Evolutionary conservation across 2,329 filamentous ascomycete genomes (phyloP).

Genomic region (Calonectria pauciramosa): DNA sequence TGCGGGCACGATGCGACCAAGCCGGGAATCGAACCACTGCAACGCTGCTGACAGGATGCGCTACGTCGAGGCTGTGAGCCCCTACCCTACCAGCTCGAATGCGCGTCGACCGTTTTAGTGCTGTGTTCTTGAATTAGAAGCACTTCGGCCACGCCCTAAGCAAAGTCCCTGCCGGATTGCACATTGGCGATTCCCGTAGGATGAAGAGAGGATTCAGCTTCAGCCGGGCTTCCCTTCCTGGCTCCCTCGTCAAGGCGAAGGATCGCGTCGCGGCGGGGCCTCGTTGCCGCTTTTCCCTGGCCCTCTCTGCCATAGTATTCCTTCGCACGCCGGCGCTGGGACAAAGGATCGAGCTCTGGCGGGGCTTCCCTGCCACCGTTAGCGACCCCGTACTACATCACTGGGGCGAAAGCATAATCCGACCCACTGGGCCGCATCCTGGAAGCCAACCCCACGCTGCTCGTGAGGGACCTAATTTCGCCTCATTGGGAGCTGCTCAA

Average conservation of each 20-base stretch:
- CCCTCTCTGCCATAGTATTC: not conserved
- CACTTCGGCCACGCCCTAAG: not conserved
- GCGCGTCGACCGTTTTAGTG: not conserved
- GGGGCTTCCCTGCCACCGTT: not conserved
- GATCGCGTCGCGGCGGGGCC: not conserved
- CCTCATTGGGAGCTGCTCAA: slow-evolving; percentile 4
- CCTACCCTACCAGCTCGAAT: not conserved
- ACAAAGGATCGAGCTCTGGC: not conserved
- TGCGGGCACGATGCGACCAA: not conserved
- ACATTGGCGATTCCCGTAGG: not conserved
- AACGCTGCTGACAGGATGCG: not conserved
- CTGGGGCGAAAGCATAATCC: slow-evolving; percentile 13
- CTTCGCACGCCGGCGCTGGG: not conserved
- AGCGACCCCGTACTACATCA: slow-evolving; percentile 2
- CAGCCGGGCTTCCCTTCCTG: slow-evolving; percentile 2
- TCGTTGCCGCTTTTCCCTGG: slow-evolving; percentile 5
- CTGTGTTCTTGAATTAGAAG: not conserved
- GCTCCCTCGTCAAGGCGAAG: not conserved
- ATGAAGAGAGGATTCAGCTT: not conserved
- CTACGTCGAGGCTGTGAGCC: not conserved
- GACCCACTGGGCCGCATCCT: not conserved
- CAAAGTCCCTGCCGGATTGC: not conserved
- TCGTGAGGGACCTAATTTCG: slow-evolving; percentile 3
- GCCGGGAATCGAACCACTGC: not conserved
- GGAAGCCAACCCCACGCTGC: slow-evolving; percentile 1